phyloP scores from a whole-genome alignment of 805 yeast genomes.

The Wickerhamiella musiphila region DNA sequence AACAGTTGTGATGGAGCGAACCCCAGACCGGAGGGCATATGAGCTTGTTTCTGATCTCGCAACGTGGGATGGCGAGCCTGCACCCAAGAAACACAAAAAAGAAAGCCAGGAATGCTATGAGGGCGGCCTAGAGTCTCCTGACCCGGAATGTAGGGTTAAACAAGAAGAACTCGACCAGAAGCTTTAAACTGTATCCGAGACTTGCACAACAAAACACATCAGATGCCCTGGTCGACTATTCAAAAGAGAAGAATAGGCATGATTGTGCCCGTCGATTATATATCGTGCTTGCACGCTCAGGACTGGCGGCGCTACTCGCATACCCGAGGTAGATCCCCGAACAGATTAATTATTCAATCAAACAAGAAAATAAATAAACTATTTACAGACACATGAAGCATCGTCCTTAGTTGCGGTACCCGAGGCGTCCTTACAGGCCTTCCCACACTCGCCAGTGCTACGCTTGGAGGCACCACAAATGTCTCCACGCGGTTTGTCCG shows the following conservation, averaged over 20 bases:
- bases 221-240: too few relatives aligned
- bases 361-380: neutral
- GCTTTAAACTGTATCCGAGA: too few relatives aligned
- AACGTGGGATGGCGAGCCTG: constrained; percentile 49
- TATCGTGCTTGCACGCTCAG: too few relatives aligned
- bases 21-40: constrained; percentile 32
- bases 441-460: neutral
- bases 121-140: too few relatives aligned
- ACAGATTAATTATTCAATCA: neutral
- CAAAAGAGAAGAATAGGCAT: too few relatives aligned
- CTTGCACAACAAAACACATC: too few relatives aligned
- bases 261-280: too few relatives aligned
- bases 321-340: too few relatives aligned
- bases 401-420: neutral
- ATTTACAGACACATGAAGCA: neutral
- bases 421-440: neutral
- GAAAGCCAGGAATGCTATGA: neutral
- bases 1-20: constrained; percentile 59
- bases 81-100: neutral
- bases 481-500: constrained; percentile 36
- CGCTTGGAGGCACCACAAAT: neutral
- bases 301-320: too few relatives aligned
- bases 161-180: too few relatives aligned
- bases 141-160: too few relatives aligned
- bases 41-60: constrained; percentile 40